These are phyloP conservation scores for Rhizoctonia solani DNA, from an alignment of 1,284 basidiomycete genomes.

Conservation along the genomic window DNA sequence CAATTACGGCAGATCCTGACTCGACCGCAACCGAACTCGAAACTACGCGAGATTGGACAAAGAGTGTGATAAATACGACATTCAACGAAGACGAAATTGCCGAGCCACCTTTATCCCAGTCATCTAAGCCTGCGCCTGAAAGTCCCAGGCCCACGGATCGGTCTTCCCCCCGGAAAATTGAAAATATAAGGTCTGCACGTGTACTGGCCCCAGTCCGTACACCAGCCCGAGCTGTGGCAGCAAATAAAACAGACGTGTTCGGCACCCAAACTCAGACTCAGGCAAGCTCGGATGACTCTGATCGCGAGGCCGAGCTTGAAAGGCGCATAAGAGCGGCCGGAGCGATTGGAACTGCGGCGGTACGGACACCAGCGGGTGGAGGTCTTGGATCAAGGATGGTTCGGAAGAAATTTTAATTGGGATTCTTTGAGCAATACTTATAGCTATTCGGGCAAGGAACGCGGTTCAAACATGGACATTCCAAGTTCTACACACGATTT, in stretches of 20 bases:
- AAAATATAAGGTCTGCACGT: not conserved
- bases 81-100: slow-evolving; percentile 25
- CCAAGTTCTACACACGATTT: too few relatives aligned
- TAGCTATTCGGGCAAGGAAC: not conserved
- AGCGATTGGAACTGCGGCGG: slow-evolving; percentile 22
- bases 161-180: slow-evolving; percentile 2
- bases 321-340: slow-evolving; percentile 23
- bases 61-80: not conserved
- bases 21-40: slow-evolving; percentile 10
- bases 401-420: slow-evolving; percentile 24
- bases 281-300: slow-evolving; percentile 29
- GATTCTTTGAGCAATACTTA: not conserved
- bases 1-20: not conserved
- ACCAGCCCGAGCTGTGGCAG: too few relatives aligned
- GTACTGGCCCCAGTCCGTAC: not conserved
- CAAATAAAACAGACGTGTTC: slow-evolving; percentile 26
- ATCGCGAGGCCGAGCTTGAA: slow-evolving; percentile 27
- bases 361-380: slow-evolving; percentile 29
- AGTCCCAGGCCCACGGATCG: slow-evolving; percentile 9
- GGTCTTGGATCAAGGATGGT: slow-evolving; percentile 20
- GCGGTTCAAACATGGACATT: not conserved
- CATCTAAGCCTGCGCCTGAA: not conserved
- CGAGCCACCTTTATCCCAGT: not conserved
- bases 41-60: not conserved
- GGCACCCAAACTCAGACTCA: slow-evolving; percentile 25